These are phyloP conservation scores for Colletotrichum siamense DNA, from an alignment of 2,329 filamentous ascomycete species.

Conservation along the genomic window DNA sequence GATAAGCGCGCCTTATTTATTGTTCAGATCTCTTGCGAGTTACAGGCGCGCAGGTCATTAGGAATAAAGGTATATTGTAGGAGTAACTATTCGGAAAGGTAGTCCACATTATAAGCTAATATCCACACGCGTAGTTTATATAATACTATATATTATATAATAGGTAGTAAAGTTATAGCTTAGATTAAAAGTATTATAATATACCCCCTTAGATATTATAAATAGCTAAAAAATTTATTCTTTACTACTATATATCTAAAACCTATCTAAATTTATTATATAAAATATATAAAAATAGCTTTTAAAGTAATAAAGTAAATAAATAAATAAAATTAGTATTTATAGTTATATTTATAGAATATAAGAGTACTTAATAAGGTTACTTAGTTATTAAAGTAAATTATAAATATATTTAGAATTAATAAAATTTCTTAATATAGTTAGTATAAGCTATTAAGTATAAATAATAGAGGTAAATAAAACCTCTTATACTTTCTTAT, in stretches of 20 bases:
- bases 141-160: too few species aligned
- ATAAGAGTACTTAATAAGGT: background rate
- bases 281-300: background rate
- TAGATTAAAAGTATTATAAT: too few species aligned
- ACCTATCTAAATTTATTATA: background rate
- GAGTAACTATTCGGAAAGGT: too few species aligned
- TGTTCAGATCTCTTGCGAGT: too few species aligned
- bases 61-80: too few species aligned
- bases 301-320: background rate
- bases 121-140: too few species aligned
- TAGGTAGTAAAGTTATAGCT: too few species aligned
- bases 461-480: background rate
- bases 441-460: background rate
- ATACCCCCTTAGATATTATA: too few species aligned
- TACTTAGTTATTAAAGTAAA: background rate
- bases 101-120: too few species aligned
- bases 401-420: background rate
- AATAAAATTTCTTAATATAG: background rate
- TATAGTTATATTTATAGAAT: background rate
- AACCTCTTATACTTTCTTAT: background rate
- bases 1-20: background rate
- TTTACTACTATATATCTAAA: background rate
- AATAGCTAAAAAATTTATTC: background rate
- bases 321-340: background rate
- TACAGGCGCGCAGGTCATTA: too few species aligned